Percentiles rank a stretch among this genome's conserved stretches.
Conservation (phyloP, 306 rosid genomes). For the Quercus wislizeni region DNA sequence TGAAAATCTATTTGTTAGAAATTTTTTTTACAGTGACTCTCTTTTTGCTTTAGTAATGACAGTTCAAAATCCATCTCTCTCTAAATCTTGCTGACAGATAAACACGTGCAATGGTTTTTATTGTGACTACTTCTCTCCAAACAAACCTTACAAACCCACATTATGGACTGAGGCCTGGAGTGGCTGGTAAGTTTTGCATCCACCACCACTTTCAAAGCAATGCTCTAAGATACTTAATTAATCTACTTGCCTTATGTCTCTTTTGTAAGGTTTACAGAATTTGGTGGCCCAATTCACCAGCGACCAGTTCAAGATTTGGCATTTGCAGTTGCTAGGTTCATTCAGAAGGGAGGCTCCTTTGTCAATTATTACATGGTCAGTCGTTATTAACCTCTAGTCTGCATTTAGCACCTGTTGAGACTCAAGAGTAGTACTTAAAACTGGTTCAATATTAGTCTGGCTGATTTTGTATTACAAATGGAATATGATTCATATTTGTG, state of each 20-base stretch:
- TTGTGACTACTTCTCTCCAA: constrained; percentile 79
- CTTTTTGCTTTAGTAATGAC: not conserved
- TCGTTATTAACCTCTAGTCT: not conserved
- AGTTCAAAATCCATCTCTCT: constrained; percentile 5
- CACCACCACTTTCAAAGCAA: not conserved
- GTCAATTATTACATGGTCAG: constrained; percentile 91
- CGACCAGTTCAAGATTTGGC: constrained; percentile 96
- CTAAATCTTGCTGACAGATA: constrained; percentile 49
- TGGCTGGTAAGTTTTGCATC: constrained; percentile 40
- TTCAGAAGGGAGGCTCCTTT: constrained; percentile 79
- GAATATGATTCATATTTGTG: not conserved
- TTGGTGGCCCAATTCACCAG: constrained; percentile 70
- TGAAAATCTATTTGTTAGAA: not conserved
- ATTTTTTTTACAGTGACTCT: not conserved
- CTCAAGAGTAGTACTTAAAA: not conserved
- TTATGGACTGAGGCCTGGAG: constrained; percentile 64
- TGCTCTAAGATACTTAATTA: constrained; percentile 2
- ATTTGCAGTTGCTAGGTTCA: constrained; percentile 86
- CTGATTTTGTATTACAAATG: not conserved
- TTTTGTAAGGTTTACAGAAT: constrained; percentile 68
- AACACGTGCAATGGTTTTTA: constrained; percentile 89
- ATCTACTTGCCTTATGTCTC: constrained; percentile 4
- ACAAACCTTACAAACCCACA: constrained; percentile 72
- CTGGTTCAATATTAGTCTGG: not conserved
- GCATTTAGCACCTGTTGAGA: not conserved